phyloP scores from a whole-genome alignment of 768 basidiomycete genomes.

The Stropharia rugosoannulata region DNA sequence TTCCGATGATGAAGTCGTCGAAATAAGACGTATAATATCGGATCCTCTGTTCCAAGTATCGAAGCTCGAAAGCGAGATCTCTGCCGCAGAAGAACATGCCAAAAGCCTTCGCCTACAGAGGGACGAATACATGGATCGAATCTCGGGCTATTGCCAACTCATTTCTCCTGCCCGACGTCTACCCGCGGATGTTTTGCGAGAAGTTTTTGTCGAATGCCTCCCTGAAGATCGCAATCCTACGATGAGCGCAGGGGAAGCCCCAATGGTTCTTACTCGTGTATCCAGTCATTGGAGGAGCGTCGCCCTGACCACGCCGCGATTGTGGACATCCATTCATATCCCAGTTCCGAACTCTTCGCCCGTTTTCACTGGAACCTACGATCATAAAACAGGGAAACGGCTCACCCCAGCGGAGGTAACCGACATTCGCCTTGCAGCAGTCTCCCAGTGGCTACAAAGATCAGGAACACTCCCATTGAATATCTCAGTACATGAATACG shows the following conservation, averaged over 20 bases:
- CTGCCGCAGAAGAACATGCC: neutral
- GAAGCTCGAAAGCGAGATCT: neutral
- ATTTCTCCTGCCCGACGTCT: conserved; percentile 17
- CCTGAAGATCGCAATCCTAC: conserved; percentile 19
- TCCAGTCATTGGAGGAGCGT: conserved; percentile 20
- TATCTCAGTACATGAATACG: conserved; percentile 1
- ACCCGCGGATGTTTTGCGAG: conserved; percentile 16
- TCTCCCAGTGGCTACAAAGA: neutral
- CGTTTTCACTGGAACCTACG: neutral
- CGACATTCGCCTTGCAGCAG: neutral
- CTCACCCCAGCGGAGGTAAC: neutral
- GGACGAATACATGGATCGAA: neutral
- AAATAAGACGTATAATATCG: neutral
- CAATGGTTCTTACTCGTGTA: conserved; percentile 15
- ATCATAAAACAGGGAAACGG: neutral
- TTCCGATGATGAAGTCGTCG: conserved; percentile 1
- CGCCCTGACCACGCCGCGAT: conserved; percentile 11
- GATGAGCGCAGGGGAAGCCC: conserved; percentile 18
- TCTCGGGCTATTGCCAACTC: neutral
- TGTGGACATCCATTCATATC: conserved; percentile 20
- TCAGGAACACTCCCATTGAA: neutral
- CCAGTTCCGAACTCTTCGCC: conserved; percentile 12
- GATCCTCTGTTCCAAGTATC: neutral
- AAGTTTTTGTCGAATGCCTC: conserved; percentile 18
- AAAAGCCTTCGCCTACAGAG: neutral